These are phyloP conservation scores for Pichia phayaonensis DNA, from an alignment of 805 yeast species.

Conservation along the genomic window DNA sequence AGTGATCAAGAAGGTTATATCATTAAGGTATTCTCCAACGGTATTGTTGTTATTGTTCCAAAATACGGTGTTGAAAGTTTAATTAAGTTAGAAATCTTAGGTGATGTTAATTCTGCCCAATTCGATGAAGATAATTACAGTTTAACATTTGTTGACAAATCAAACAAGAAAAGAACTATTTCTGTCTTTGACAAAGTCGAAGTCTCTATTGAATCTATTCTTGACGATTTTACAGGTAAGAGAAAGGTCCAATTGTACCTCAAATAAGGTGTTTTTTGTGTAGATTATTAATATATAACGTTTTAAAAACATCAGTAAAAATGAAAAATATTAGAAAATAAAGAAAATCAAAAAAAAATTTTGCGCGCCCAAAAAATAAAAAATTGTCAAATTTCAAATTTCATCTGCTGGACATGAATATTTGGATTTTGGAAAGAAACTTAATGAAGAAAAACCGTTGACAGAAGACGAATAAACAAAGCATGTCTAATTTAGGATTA, in stretches of 20 bases:
- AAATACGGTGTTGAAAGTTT: slow-evolving; percentile 94
- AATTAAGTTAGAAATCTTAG: slow-evolving; percentile 70
- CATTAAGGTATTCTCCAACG: slow-evolving; percentile 87
- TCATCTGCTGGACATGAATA: neutral
- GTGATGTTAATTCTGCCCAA: slow-evolving; percentile 52
- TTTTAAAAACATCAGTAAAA: too few species aligned
- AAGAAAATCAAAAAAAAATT: too few species aligned
- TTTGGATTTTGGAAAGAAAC: neutral
- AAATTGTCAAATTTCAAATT: neutral
- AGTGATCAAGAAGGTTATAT: slow-evolving; percentile 81
- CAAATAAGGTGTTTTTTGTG: slow-evolving; percentile 25
- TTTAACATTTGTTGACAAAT: slow-evolving; percentile 43
- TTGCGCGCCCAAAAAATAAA: neutral
- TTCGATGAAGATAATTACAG: slow-evolving; percentile 76
- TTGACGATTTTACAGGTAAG: slow-evolving; percentile 86
- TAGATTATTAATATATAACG: neutral
- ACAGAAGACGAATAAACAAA: neutral
- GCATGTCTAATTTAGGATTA: slow-evolving; percentile 29
- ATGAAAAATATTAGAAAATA: neutral
- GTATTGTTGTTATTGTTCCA: slow-evolving; percentile 91
- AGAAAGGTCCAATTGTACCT: slow-evolving; percentile 77
- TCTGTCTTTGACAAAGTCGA: slow-evolving; percentile 77
- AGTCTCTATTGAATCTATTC: slow-evolving; percentile 72
- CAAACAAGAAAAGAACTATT: slow-evolving; percentile 34
- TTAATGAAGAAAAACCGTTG: neutral